Percentiles rank a stretch among this genome's conserved stretches.
Conservation (phyloP, 2,329 filamentous ascomycete species). For the Diplodia corticola region DNA sequence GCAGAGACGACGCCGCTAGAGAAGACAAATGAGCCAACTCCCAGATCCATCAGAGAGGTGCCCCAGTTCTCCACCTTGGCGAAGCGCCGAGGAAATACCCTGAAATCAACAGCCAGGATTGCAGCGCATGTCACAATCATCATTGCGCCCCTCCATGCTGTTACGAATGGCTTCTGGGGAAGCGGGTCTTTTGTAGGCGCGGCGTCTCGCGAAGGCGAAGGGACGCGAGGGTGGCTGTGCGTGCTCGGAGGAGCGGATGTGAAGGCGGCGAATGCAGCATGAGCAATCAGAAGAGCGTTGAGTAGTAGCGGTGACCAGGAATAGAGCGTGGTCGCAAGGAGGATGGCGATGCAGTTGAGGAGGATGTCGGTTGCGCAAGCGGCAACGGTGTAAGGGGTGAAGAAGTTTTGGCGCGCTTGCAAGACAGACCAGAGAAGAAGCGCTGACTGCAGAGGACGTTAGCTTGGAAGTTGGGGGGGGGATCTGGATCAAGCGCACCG, state of each 20-base stretch:
- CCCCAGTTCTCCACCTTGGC: constrained; percentile 99
- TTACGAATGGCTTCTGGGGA: constrained; percentile 88
- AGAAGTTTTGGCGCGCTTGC: constrained; percentile 81
- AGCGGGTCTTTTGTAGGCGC: constrained; percentile 50
- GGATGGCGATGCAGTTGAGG: constrained; percentile 77
- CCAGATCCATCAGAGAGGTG: constrained; percentile 97
- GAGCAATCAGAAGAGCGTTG: constrained; percentile 70
- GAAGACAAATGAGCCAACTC: constrained; percentile 97
- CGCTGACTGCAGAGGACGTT: constrained; percentile 60
- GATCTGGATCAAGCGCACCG: constrained; percentile 57
- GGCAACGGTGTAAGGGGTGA: constrained; percentile 68
- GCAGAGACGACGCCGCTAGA: constrained; percentile 89
- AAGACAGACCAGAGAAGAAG: constrained; percentile 86
- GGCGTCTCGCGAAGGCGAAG: constrained; percentile 30
- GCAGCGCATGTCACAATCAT: constrained; percentile 85
- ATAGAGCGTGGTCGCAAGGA: constrained; percentile 87
- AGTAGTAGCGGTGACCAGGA: constrained; percentile 72
- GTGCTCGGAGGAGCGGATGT: constrained; percentile 33
- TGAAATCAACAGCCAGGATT: constrained; percentile 96
- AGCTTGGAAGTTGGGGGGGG: constrained; percentile 24
- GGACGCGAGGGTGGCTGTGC: constrained; percentile 27
- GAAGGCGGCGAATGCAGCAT: constrained; percentile 64
- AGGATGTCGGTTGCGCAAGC: constrained; percentile 78
- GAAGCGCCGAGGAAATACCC: constrained; percentile 87
- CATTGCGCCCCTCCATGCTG: constrained; percentile 87